Conservation (phyloP, 2,329 filamentous ascomycete species). For the Hypoxylon rubiginosum region DNA sequence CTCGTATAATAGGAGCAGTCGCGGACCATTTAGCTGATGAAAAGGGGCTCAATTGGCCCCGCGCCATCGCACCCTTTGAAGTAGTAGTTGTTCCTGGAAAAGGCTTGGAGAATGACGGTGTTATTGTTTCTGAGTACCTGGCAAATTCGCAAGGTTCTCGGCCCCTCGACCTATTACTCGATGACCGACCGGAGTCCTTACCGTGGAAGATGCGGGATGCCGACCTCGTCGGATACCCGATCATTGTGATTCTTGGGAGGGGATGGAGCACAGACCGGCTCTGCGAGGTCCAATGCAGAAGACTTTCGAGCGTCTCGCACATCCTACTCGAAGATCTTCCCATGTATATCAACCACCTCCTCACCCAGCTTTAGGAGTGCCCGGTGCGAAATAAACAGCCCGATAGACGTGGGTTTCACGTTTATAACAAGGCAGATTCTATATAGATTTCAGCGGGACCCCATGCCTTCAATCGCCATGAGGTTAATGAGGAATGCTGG, state of each 20-base stretch:
- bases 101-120: slow-evolving; percentile 62
- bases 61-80: slow-evolving; percentile 87
- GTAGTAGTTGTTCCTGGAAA: slow-evolving; percentile 73
- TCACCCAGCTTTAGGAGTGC: slow-evolving; percentile 63
- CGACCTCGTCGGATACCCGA: slow-evolving; percentile 88
- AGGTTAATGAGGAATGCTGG: too few relatives aligned
- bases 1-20: slow-evolving; percentile 87
- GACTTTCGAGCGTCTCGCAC: slow-evolving; percentile 71
- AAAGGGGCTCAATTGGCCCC: slow-evolving; percentile 88
- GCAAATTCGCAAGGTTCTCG: slow-evolving; percentile 38
- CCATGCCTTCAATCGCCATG: too few relatives aligned
- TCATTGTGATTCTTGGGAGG: slow-evolving; percentile 83
- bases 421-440: neutral
- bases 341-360: slow-evolving; percentile 60
- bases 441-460: neutral
- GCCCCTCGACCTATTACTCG: slow-evolving; percentile 75
- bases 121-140: slow-evolving; percentile 75
- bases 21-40: slow-evolving; percentile 80
- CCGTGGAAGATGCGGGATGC: slow-evolving; percentile 93
- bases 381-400: neutral
- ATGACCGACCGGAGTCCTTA: slow-evolving; percentile 77
- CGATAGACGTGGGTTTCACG: neutral
- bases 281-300: slow-evolving; percentile 86
- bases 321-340: slow-evolving; percentile 66
- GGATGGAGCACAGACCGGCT: slow-evolving; percentile 69